Percentiles rank a stretch among this genome's conserved stretches.
Conservation (phyloP, 2,329 filamentous ascomycete species). For the Malbranchea cinnamomea region DNA sequence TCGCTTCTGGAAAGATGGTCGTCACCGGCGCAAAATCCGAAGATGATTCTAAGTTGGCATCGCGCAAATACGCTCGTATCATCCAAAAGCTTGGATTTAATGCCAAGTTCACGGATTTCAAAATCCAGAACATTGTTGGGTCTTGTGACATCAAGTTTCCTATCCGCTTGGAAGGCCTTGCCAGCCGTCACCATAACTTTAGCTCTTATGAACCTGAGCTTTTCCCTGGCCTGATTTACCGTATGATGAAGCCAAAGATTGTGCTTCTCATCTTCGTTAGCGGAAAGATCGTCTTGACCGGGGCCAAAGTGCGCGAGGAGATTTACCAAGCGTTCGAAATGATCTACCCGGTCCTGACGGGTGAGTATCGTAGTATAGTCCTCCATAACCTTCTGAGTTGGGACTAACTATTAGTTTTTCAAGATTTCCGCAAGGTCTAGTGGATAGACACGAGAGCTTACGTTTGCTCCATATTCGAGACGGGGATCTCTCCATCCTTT, state of each 20-base stretch:
- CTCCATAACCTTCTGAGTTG: not conserved
- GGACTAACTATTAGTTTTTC: constrained; percentile 12
- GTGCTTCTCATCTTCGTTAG: constrained; percentile 95
- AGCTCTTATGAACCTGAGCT: constrained; percentile 96
- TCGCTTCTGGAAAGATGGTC: constrained; percentile 98
- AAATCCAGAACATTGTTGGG: constrained; percentile 99
- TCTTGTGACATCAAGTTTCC: constrained; percentile 99
- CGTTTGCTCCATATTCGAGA: constrained; percentile 4
- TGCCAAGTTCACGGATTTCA: constrained; percentile 98
- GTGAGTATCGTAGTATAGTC: constrained; percentile 32
- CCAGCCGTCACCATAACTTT: constrained; percentile 97
- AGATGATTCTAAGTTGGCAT: constrained; percentile 93
- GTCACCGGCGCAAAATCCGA: constrained; percentile 96
- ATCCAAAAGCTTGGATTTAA: constrained; percentile 99
- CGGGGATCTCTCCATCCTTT: too few species aligned
- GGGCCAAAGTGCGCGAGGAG: constrained; percentile 94
- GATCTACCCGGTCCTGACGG: constrained; percentile 91
- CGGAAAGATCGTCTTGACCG: constrained; percentile 95
- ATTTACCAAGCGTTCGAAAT: constrained; percentile 95
- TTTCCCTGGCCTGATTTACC: constrained; percentile 98
- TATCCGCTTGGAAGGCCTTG: constrained; percentile 88
- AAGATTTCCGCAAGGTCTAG: constrained; percentile 50
- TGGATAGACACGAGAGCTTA: not conserved
- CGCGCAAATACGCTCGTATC: constrained; percentile 94
- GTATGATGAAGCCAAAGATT: constrained; percentile 99